These are phyloP conservation scores for Triangularia verruculosa DNA, from an alignment of 2,329 filamentous ascomycete species.

Conservation along the genomic window DNA sequence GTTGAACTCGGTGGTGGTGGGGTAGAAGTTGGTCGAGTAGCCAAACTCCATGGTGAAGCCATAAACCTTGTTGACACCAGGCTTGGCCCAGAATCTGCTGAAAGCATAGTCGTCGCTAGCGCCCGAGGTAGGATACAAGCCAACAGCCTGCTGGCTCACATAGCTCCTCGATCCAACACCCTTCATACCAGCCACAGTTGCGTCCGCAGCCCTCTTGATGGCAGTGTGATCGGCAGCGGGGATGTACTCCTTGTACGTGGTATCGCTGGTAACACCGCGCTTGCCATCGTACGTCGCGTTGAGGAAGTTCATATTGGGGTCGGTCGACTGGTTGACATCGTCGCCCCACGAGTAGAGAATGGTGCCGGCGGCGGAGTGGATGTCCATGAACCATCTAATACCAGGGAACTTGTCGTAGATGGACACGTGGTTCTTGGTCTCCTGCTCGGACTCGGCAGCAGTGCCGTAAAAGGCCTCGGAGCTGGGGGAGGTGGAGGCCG, in stretches of 20 bases:
- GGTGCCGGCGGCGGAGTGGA: constrained; percentile 53
- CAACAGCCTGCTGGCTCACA: constrained; percentile 33
- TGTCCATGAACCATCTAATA: constrained; percentile 56
- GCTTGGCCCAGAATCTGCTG: constrained; percentile 35
- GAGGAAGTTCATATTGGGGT: constrained; percentile 48
- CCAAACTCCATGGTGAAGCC: constrained; percentile 40
- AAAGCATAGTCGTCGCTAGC: constrained; percentile 39
- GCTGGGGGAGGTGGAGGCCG: constrained; percentile 42
- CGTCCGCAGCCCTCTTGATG: constrained; percentile 33
- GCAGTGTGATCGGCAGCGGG: constrained; percentile 34
- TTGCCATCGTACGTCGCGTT: constrained; percentile 51
- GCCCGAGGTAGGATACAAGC: constrained; percentile 37
- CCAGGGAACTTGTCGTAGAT: constrained; percentile 47
- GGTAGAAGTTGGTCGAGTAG: constrained; percentile 39
- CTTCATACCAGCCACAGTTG: constrained; percentile 35
- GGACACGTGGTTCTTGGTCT: constrained; percentile 54
- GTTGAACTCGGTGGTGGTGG: constrained; percentile 37
- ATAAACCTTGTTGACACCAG: constrained; percentile 38
- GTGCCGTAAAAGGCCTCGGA: constrained; percentile 51
- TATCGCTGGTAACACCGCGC: constrained; percentile 8
- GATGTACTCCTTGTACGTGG: constrained; percentile 39
- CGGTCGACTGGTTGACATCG: constrained; percentile 48
- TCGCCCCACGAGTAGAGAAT: constrained; percentile 58
- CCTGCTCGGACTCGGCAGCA: constrained; percentile 52
- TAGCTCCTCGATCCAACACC: constrained; percentile 37